These are phyloP conservation scores for Hamigera avellanea DNA, from an alignment of 495 filamentous ascomycete genomes.

Conservation along the genomic window DNA sequence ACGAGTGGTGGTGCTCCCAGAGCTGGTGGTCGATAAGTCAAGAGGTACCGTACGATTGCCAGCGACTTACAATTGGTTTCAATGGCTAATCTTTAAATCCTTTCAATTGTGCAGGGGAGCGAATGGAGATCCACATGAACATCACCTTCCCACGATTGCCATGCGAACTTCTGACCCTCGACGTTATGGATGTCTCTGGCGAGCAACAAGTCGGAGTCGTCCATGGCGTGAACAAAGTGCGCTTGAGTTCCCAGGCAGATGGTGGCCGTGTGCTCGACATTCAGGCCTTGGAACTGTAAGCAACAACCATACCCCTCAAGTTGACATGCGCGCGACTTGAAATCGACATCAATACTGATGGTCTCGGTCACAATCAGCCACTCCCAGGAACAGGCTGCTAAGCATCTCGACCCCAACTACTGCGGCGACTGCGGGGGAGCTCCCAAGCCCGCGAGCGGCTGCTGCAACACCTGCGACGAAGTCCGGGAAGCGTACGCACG, in stretches of 20 bases:
- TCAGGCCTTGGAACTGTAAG: constrained; percentile 63
- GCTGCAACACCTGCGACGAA: constrained; percentile 95
- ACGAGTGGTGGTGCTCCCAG: constrained; percentile 73
- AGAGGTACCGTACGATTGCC: constrained; percentile 47
- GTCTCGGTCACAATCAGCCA: constrained; percentile 40
- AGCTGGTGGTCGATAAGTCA: constrained; percentile 92
- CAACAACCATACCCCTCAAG: too few species aligned
- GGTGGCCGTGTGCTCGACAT: constrained; percentile 71
- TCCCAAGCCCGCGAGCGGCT: constrained; percentile 57
- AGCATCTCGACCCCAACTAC: constrained; percentile 82
- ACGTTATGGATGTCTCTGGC: constrained; percentile 97
- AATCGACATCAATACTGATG: too few species aligned
- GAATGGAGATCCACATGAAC: constrained; percentile 98
- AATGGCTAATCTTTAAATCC: constrained; percentile 4
- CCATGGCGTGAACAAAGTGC: constrained; percentile 84
- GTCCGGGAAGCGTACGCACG: constrained; percentile 87
- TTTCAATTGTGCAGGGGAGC: constrained; percentile 51
- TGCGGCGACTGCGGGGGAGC: constrained; percentile 93
- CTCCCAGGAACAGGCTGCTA: constrained; percentile 51
- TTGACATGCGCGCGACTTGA: too few species aligned
- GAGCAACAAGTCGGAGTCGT: constrained; percentile 89
- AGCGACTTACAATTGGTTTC: too few species aligned
- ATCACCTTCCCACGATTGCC: constrained; percentile 90
- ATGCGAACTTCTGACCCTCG: constrained; percentile 89
- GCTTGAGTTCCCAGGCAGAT: constrained; percentile 57